A percentile compares a stretch with the other conserved stretches of the same genome.
Conservation (phyloP, 768 basidiomycete species). For the Phallus indusiatus region DNA sequence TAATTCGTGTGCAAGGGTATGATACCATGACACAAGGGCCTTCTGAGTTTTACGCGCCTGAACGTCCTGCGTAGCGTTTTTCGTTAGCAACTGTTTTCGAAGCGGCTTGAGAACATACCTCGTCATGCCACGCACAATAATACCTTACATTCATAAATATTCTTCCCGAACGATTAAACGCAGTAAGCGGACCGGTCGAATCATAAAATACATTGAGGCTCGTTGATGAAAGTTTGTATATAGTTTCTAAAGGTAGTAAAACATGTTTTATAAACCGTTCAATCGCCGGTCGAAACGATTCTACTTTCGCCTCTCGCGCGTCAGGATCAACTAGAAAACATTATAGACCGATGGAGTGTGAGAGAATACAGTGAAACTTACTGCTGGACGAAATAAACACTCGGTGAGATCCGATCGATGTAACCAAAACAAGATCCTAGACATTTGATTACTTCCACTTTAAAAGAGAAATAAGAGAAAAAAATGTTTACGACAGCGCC, state of each 20-base stretch:
- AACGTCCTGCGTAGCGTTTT: slow-evolving; percentile 63
- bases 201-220: slow-evolving; percentile 88
- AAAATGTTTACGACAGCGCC: background rate
- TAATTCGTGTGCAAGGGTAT: slow-evolving; percentile 86
- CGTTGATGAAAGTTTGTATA: slow-evolving; percentile 65
- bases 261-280: slow-evolving; percentile 56
- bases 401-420: slow-evolving; percentile 54
- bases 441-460: slow-evolving; percentile 12
- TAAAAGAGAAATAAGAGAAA: background rate
- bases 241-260: slow-evolving; percentile 47
- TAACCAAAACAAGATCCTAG: slow-evolving; percentile 52
- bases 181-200: slow-evolving; percentile 68
- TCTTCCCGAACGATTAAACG: slow-evolving; percentile 85
- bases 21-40: slow-evolving; percentile 86
- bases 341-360: slow-evolving; percentile 5
- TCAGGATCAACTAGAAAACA: slow-evolving; percentile 39
- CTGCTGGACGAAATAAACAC: slow-evolving; percentile 53
- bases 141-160: slow-evolving; percentile 85
- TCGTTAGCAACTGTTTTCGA: background rate
- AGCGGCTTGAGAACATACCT: background rate
- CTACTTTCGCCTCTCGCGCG: slow-evolving; percentile 34
- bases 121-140: slow-evolving; percentile 81
- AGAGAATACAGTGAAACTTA: slow-evolving; percentile 17
- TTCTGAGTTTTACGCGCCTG: slow-evolving; percentile 37
- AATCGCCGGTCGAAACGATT: slow-evolving; percentile 43